phyloP scores from a whole-genome alignment of 1,139 yeast species.

The Pneumocystis canis region DNA sequence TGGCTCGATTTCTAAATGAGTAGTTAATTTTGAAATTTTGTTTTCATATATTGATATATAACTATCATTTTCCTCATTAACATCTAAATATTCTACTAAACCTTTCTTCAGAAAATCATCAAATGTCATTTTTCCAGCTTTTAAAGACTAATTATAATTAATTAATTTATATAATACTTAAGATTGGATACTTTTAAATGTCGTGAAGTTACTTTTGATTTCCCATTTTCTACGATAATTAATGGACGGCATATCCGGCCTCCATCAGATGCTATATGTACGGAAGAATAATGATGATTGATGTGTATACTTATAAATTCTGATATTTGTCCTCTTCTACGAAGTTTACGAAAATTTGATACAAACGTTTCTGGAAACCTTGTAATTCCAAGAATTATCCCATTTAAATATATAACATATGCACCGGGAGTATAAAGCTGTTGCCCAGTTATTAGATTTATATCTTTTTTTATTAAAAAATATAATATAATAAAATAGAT shows the following conservation, averaged over 20 bases:
- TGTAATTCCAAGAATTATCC: conserved; percentile 85
- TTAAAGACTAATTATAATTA: conserved; percentile 25
- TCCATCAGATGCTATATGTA: conserved; percentile 96
- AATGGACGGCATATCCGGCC: conserved; percentile 97
- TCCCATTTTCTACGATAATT: conserved; percentile 64
- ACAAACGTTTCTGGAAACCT: conserved; percentile 76
- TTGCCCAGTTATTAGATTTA: conserved; percentile 67
- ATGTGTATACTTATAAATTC: conserved; percentile 85
- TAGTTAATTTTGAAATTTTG: conserved; percentile 41
- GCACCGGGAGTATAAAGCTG: conserved; percentile 63
- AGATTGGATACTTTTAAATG: conserved; percentile 34
- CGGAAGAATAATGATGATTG: conserved; percentile 78
- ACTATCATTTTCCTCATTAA: conserved; percentile 93
- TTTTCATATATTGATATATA: conserved; percentile 79
- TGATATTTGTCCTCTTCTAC: conserved; percentile 76
- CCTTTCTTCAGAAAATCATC: conserved; percentile 82
- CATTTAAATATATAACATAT: conserved; percentile 77
- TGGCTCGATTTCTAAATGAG: conserved; percentile 93
- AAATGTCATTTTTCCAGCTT: conserved; percentile 60
- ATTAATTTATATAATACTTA: conserved; percentile 16
- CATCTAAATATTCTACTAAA: conserved; percentile 87
- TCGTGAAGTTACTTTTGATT: conserved; percentile 52
- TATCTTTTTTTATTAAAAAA: conserved; percentile 23
- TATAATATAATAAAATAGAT: not conserved
- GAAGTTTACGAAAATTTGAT: conserved; percentile 54